Conservation (phyloP, 2,329 filamentous ascomycete genomes). For the Chaetomiaceae sp. region DNA sequence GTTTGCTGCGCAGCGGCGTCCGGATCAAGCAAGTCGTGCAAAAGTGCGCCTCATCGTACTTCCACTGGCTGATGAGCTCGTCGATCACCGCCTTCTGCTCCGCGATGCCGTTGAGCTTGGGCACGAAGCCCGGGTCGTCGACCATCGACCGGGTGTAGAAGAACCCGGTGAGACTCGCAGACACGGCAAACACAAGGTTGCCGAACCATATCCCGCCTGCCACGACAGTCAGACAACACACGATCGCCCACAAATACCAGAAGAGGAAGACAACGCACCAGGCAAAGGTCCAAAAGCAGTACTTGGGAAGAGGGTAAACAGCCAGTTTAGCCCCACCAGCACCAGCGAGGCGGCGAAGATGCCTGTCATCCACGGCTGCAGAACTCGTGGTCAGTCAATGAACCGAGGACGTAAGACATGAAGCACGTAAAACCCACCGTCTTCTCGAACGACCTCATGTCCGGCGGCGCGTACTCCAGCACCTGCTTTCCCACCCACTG, state of each 20-base stretch:
- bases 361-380: conserved; percentile 80
- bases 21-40: conserved; percentile 93
- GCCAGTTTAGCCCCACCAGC: conserved; percentile 69
- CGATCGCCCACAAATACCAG: not conserved
- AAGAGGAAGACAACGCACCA: conserved; percentile 40
- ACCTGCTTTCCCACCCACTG: conserved; percentile 74
- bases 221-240: not conserved
- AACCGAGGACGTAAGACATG: conserved; percentile 10
- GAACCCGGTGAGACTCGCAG: conserved; percentile 64
- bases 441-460: conserved; percentile 85
- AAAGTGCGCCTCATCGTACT: conserved; percentile 91
- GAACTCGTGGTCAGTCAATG: conserved; percentile 14
- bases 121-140: conserved; percentile 86
- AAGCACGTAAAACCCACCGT: conserved; percentile 53
- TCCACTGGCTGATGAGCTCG: conserved; percentile 75
- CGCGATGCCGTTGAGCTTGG: conserved; percentile 80
- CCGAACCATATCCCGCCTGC: conserved; percentile 57
- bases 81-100: conserved; percentile 87
- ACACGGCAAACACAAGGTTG: conserved; percentile 67
- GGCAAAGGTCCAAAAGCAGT: conserved; percentile 38
- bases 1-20: conserved; percentile 87
- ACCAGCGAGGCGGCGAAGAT: conserved; percentile 88
- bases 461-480: conserved; percentile 73
- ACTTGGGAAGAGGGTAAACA: conserved; percentile 60
- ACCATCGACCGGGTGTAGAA: conserved; percentile 86